Percentiles rank a stretch among this genome's conserved stretches.
These are phyloP conservation scores for Lentithecium fluviatile DNA, from an alignment of 495 filamentous ascomycete genomes.

Conservation along the genomic window DNA sequence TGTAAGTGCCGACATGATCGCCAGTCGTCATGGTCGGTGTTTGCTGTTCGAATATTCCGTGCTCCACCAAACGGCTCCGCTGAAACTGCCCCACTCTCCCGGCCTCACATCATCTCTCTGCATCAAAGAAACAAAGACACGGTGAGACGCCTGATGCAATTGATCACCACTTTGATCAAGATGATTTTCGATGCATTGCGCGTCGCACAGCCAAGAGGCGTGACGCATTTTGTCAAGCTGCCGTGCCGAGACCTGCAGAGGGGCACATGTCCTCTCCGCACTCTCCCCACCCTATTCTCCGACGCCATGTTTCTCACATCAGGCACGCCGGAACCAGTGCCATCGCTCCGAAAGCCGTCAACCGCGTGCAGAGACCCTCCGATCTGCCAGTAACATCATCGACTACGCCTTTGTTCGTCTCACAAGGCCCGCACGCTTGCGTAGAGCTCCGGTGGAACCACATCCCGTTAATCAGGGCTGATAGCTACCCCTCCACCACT, in stretches of 20 bases:
- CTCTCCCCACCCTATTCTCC: constrained; percentile 34
- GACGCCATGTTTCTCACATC: constrained; percentile 9
- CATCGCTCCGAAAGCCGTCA: not conserved
- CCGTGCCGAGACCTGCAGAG: not conserved
- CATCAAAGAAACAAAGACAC: too few species aligned
- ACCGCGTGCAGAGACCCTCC: not conserved
- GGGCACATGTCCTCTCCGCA: constrained; percentile 3
- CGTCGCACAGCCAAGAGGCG: not conserved
- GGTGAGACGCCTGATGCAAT: too few species aligned
- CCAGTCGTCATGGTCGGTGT: too few species aligned
- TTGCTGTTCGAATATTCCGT: too few species aligned
- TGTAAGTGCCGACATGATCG: too few species aligned
- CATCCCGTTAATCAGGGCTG: not conserved
- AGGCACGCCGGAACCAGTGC: not conserved
- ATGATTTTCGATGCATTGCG: too few species aligned
- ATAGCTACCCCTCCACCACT: not conserved
- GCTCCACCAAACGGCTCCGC: too few species aligned
- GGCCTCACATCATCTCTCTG: too few species aligned
- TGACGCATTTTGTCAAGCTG: constrained; percentile 20
- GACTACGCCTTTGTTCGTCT: too few species aligned
- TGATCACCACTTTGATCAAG: too few species aligned
- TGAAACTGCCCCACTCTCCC: too few species aligned
- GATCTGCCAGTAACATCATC: too few species aligned
- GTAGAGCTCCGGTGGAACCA: not conserved
- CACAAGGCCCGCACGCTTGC: not conserved